Evolutionary conservation across 208 protist species (phyloP), one percentile per base, ranked within the genome.

Genomic region (Novymonas esmeraldas): DNA sequence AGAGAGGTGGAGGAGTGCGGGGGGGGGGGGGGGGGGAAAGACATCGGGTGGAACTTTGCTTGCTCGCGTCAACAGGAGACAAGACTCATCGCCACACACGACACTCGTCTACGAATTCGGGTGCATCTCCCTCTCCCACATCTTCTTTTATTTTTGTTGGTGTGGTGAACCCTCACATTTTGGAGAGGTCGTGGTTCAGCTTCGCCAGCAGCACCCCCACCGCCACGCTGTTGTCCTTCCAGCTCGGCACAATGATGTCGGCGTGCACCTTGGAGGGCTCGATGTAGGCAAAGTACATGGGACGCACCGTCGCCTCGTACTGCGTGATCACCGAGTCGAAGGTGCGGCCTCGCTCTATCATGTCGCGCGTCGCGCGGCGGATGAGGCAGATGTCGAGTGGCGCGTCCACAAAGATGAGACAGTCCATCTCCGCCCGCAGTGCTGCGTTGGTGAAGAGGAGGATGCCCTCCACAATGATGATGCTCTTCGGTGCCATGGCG

Each of bases 401-500:
- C 2, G 90, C 87, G 62, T 97, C 91, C 4, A 98, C 90, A 68
- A 97, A 98, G 36, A 98, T 77, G 41, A 82, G 90, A 56, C 96
- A 81, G 64, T 97, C 87, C 70, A 97, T 85, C 18, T 90, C 58
- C 18, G 79, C 57, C 2, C 80, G 60, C 10, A 98, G 39, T 31
- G 71, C 59, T 18, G 61, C 61, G 46, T 87, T 75, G 29, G 87
- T 76, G 34, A 97, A 90, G 13, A 91, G 64, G 7, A 98, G 74
- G 65, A 98, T 98, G 26, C 94, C 94, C 67, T 98, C 95, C 33
- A 98, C 81, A 39, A 98, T 72, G 28, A 98, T 88, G 2, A 98
- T 76, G 45, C 92, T 78, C 9, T 81, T 86, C 46, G 83, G 87
- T 29, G 78, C 72, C 48, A 97, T 62, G n/a, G 31, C 46, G 28